A percentile compares a stretch with the other conserved stretches of the same genome.
phyloP scores from a whole-genome alignment of 1,139 yeast species.

The Magnusiomyces suaveolens region DNA sequence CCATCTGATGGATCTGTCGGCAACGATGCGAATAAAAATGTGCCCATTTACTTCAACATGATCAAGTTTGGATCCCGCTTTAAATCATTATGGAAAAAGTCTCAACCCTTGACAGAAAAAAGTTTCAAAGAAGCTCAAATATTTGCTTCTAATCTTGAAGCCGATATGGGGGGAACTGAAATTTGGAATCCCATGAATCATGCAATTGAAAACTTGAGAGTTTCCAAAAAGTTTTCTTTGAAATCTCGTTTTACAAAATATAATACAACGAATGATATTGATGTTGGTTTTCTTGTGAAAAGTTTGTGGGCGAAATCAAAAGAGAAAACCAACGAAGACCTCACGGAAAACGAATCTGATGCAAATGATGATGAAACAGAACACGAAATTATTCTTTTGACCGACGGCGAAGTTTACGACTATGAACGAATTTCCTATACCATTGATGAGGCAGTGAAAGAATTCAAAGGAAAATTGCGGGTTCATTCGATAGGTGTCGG shows the following conservation, averaged over 20 bases:
- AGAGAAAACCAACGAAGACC: not conserved
- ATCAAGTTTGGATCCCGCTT: constrained; percentile 10
- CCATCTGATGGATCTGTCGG: not conserved
- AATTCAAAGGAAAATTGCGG: not conserved
- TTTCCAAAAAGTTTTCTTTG: not conserved
- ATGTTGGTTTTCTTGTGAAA: not conserved
- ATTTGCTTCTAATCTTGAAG: constrained; percentile 4
- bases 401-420: constrained; percentile 10
- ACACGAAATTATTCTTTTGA: constrained; percentile 10
- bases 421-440: not conserved
- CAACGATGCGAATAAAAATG: not conserved
- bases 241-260: too few species aligned
- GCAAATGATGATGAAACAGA: not conserved
- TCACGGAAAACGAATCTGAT: not conserved
- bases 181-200: constrained; percentile 3
- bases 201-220: constrained; percentile 6
- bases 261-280: not conserved
- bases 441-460: constrained; percentile 1
- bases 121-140: constrained; percentile 5
- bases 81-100: constrained; percentile 7
- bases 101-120: constrained; percentile 6
- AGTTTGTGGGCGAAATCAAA: not conserved
- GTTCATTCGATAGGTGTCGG: constrained; percentile 12
- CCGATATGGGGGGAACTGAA: constrained; percentile 13
- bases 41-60: constrained; percentile 6